A percentile compares a stretch with the other conserved stretches of the same genome.
phyloP scores from a whole-genome alignment of 805 yeast species.

The Candida caryicola region DNA sequence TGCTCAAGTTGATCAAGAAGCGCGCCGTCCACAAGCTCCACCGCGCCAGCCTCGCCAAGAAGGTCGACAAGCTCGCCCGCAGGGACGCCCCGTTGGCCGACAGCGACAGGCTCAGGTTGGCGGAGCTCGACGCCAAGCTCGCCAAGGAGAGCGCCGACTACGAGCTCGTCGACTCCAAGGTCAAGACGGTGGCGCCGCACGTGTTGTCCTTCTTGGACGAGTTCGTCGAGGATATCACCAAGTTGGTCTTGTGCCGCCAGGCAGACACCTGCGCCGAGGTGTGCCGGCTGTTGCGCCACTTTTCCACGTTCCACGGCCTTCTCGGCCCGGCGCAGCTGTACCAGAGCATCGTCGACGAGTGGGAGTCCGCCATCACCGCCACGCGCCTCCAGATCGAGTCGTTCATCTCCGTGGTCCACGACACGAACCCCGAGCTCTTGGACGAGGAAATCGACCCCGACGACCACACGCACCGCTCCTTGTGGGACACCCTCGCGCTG shows the following conservation, averaged over 20 bases:
- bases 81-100: slow-evolving; percentile 31
- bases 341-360: slow-evolving; percentile 34
- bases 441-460: slow-evolving; percentile 34
- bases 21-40: slow-evolving; percentile 41
- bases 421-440: slow-evolving; percentile 35
- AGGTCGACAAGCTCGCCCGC: slow-evolving; percentile 37
- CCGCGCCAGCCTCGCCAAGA: slow-evolving; percentile 34
- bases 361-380: slow-evolving; percentile 37
- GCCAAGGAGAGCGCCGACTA: slow-evolving; percentile 30
- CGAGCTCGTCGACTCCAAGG: slow-evolving; percentile 30
- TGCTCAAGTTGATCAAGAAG: slow-evolving; percentile 41
- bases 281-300: slow-evolving; percentile 19
- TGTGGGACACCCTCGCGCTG: slow-evolving; percentile 27
- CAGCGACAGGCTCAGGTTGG: slow-evolving; percentile 37
- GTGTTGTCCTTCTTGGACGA: slow-evolving; percentile 46
- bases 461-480: slow-evolving; percentile 21
- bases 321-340: slow-evolving; percentile 17
- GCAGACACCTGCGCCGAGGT: slow-evolving; percentile 31
- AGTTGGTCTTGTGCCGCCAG: slow-evolving; percentile 38
- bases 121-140: slow-evolving; percentile 26
- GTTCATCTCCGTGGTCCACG: slow-evolving; percentile 25
- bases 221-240: slow-evolving; percentile 42
- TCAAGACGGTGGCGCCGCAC: slow-evolving; percentile 36
- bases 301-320: slow-evolving; percentile 28
- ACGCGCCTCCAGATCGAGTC: slow-evolving; percentile 39